Evolutionary conservation across 23 red algal species (phyloP).

Genomic region (Rhodosorus marinus): DNA sequence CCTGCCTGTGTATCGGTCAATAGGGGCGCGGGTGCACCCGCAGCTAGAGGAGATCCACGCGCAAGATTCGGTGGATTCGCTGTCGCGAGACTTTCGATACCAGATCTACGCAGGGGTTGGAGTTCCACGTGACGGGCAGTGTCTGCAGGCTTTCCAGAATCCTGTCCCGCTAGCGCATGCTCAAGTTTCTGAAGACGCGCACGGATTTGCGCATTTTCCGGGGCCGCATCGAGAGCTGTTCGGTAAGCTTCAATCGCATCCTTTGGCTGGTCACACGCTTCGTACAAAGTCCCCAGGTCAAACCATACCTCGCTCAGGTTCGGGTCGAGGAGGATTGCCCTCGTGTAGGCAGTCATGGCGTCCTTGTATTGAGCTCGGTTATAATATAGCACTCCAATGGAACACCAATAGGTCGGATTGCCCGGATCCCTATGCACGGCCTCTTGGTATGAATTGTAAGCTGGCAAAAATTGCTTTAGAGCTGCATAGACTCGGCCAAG

Average conservation of each 20-base stretch:
- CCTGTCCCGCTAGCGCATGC: no score
- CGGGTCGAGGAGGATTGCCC: conserved; percentile 12
- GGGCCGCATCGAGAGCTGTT: conserved; percentile 43
- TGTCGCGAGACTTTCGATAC: no score
- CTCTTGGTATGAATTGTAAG: conserved; percentile 82
- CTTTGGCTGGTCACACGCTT: conserved; percentile 42
- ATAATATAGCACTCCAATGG: conserved; percentile 18
- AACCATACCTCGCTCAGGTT: conserved; percentile 85
- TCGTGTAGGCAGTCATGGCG: background rate
- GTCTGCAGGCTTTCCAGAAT: no score
- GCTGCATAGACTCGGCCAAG: conserved; percentile 67
- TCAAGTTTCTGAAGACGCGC: no score
- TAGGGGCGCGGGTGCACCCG: no score
- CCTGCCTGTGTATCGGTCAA: no score
- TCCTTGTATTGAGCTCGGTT: background rate
- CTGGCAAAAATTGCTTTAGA: conserved; percentile 39
- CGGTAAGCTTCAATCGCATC: conserved; percentile 87
- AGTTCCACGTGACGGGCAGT: no score
- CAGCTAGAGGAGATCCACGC: no score
- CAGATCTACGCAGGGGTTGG: no score
- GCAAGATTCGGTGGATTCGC: no score
- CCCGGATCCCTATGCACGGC: conserved; percentile 56
- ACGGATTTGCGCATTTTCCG: conserved; percentile 42
- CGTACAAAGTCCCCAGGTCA: conserved; percentile 84
- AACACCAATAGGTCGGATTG: conserved; percentile 91